These are phyloP conservation scores for Saitozyma podzolica DNA, from an alignment of 768 basidiomycete genomes.

Conservation along the genomic window DNA sequence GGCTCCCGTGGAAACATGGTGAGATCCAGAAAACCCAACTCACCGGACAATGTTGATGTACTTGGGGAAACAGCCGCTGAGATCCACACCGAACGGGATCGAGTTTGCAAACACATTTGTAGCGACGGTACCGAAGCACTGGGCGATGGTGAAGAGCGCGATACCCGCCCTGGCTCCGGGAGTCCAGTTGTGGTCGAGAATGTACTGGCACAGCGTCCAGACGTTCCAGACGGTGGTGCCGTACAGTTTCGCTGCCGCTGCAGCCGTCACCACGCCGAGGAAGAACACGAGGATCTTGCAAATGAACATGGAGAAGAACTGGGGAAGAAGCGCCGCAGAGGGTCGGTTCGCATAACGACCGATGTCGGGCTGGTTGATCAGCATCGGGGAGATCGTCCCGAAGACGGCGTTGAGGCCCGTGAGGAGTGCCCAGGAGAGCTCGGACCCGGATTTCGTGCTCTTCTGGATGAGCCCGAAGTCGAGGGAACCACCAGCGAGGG, in stretches of 20 bases:
- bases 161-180: conserved; percentile 4
- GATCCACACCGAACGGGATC: conserved; percentile 9
- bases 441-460: neutral
- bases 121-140: conserved; percentile 5
- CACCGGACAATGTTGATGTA: conserved; percentile 1
- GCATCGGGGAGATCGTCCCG: conserved; percentile 10
- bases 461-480: conserved; percentile 1
- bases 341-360: conserved; percentile 9
- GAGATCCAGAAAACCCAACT: conserved; percentile 1
- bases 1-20: neutral
- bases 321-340: conserved; percentile 9
- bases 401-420: conserved; percentile 8
- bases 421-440: neutral
- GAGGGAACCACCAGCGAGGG: conserved; percentile 13
- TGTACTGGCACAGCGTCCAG: conserved; percentile 6
- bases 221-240: conserved; percentile 8
- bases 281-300: conserved; percentile 8
- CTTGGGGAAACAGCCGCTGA: conserved; percentile 1
- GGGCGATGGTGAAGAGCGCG: conserved; percentile 5
- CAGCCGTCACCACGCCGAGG: conserved; percentile 8
- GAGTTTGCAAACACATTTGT: conserved; percentile 14
- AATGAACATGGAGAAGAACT: neutral
- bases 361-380: conserved; percentile 18
- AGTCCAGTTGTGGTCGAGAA: conserved; percentile 2
- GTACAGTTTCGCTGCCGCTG: conserved; percentile 7